These are phyloP conservation scores for Candida sanyaensis DNA, from an alignment of 1,139 yeast species.

Conservation along the genomic window DNA sequence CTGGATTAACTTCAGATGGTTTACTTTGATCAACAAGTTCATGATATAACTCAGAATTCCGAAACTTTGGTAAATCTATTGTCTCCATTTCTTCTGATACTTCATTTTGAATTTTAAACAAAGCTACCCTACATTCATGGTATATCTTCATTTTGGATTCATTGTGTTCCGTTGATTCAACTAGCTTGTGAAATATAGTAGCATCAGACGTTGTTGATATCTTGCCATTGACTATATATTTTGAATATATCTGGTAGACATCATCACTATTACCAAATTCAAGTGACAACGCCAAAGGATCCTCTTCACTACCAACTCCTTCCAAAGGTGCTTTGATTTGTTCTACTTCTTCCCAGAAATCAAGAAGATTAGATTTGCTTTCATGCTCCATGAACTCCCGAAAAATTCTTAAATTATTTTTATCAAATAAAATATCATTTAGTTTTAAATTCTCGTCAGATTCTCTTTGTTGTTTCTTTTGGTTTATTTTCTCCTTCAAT, in stretches of 20 bases:
- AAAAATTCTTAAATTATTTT: slow-evolving; percentile 39
- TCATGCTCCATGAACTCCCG: slow-evolving; percentile 57
- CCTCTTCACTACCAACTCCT: slow-evolving; percentile 32
- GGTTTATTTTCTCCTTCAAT: slow-evolving; percentile 11
- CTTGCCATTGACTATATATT: slow-evolving; percentile 34
- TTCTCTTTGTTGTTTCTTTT: slow-evolving; percentile 4
- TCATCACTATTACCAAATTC: slow-evolving; percentile 50
- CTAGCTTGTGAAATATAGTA: slow-evolving; percentile 18
- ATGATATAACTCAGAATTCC: slow-evolving; percentile 25
- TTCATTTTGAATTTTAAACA: slow-evolving; percentile 57
- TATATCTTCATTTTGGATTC: slow-evolving; percentile 22
- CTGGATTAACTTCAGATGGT: slow-evolving; percentile 30
- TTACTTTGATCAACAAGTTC: slow-evolving; percentile 13
- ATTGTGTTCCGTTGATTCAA: neutral
- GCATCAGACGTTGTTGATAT: slow-evolving; percentile 25
- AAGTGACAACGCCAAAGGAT: slow-evolving; percentile 27
- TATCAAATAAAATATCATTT: slow-evolving; percentile 7
- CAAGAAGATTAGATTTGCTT: slow-evolving; percentile 45
- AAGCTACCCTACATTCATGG: slow-evolving; percentile 53
- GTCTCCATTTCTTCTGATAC: slow-evolving; percentile 50
- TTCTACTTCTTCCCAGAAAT: slow-evolving; percentile 70
- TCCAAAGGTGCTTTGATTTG: slow-evolving; percentile 73
- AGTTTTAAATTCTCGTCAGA: slow-evolving; percentile 3
- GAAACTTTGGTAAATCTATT: slow-evolving; percentile 58
- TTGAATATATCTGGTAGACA: slow-evolving; percentile 45